Evolutionary conservation across 2,329 filamentous ascomycete genomes (phyloP).

Genomic region (Aschersonia sp.): DNA sequence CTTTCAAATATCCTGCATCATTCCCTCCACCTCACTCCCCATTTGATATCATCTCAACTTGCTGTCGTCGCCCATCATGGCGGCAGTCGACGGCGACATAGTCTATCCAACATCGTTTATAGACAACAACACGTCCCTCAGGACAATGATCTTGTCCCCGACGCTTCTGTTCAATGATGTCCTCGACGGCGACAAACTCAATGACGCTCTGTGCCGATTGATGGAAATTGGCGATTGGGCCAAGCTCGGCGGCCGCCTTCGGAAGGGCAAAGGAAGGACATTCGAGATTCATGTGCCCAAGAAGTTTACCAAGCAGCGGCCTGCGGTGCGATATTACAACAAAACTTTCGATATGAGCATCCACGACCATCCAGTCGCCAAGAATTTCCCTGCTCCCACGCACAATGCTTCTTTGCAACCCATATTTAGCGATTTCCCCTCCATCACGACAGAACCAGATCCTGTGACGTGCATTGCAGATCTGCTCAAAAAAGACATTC

Average conservation of each 20-base stretch:
- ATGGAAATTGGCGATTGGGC: conserved; percentile 25
- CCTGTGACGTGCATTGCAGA: conserved; percentile 16
- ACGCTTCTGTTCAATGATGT: conserved; percentile 6
- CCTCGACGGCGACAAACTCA: conserved; percentile 22
- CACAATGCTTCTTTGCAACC: neutral
- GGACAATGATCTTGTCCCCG: neutral
- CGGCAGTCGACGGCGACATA: neutral
- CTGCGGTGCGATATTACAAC: conserved; percentile 26
- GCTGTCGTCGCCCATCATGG: neutral
- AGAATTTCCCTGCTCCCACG: conserved; percentile 17
- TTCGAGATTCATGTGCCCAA: conserved; percentile 19
- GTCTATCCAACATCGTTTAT: conserved; percentile 2
- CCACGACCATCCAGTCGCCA: conserved; percentile 23
- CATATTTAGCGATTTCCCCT: neutral
- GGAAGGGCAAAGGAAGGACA: conserved; percentile 12
- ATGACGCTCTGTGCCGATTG: conserved; percentile 16
- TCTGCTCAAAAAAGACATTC: conserved; percentile 24
- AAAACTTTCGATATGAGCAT: conserved; percentile 20
- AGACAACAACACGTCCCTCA: neutral
- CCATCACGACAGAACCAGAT: neutral
- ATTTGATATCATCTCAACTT: neutral
- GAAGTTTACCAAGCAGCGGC: conserved; percentile 16
- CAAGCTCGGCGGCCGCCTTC: conserved; percentile 27
- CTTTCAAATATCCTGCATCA: neutral
- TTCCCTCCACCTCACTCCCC: neutral